Conservation (phyloP, 805 yeast species). For the Saturnispora ahearnii region DNA sequence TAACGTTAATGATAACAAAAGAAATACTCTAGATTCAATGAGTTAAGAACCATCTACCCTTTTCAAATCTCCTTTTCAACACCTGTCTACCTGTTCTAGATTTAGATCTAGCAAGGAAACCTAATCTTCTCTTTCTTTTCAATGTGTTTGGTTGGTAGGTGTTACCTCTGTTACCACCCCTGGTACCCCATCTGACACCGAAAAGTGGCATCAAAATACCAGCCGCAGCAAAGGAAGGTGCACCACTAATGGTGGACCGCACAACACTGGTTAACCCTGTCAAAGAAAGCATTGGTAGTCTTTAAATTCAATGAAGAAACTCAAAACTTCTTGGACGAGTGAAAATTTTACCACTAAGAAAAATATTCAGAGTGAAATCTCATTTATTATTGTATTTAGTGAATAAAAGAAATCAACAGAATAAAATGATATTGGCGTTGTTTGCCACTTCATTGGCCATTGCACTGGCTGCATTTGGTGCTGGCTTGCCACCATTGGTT, state of each 20-base stretch:
- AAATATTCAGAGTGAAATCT: background rate
- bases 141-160: conserved; percentile 90
- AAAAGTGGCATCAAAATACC: conserved; percentile 5
- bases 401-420: background rate
- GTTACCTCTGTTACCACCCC: conserved; percentile 85
- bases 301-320: background rate
- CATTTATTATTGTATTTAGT: background rate
- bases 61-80: conserved; percentile 65
- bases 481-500: conserved; percentile 10
- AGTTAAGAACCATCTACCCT: conserved; percentile 90
- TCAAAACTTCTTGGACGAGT: background rate
- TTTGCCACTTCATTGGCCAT: conserved; percentile 4
- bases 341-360: background rate
- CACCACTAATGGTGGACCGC: background rate
- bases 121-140: conserved; percentile 82
- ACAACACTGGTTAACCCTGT: background rate
- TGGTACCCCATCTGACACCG: conserved; percentile 25
- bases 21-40: conserved; percentile 36
- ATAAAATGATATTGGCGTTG: conserved; percentile 1
- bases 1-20: too few relatives aligned
- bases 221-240: background rate
- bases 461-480: conserved; percentile 8
- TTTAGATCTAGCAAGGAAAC: conserved; percentile 79
- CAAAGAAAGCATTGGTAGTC: background rate
- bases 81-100: conserved; percentile 70